Evolutionary conservation across 2,329 filamentous ascomycete genomes (phyloP).

Genomic region (Pseudocercospora vitis): DNA sequence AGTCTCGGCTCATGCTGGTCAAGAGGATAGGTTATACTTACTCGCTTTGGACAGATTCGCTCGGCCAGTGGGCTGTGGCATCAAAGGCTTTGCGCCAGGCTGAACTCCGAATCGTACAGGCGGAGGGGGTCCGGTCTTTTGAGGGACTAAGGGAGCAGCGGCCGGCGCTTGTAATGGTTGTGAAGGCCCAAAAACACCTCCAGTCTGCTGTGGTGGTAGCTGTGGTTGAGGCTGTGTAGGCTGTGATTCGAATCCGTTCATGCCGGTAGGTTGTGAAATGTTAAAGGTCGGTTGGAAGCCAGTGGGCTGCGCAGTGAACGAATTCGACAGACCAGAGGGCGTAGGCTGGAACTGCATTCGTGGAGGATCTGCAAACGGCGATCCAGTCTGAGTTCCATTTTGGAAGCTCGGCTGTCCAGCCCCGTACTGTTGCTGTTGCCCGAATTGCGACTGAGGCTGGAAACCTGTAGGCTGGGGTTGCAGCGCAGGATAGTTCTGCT

Average conservation of each 20-base stretch:
- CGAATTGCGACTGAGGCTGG: slow-evolving; percentile 26
- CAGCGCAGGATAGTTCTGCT: slow-evolving; percentile 36
- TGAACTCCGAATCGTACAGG: slow-evolving; percentile 84
- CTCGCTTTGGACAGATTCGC: slow-evolving; percentile 93
- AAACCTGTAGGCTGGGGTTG: slow-evolving; percentile 61
- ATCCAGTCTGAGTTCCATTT: slow-evolving; percentile 46
- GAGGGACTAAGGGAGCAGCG: slow-evolving; percentile 66
- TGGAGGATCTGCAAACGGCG: slow-evolving; percentile 59
- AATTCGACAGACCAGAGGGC: slow-evolving; percentile 40
- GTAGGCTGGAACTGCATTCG: slow-evolving; percentile 43
- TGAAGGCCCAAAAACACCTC: slow-evolving; percentile 38
- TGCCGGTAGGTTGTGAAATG: slow-evolving; percentile 41
- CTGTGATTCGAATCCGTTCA: slow-evolving; percentile 49
- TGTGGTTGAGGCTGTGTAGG: slow-evolving; percentile 51
- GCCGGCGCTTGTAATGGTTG: slow-evolving; percentile 39
- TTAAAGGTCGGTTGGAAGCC: slow-evolving; percentile 50
- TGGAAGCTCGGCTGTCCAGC: slow-evolving; percentile 43
- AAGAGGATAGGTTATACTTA: slow-evolving; percentile 58
- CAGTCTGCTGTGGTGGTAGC: slow-evolving; percentile 58
- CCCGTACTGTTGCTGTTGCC: slow-evolving; percentile 23
- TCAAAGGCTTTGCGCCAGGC: slow-evolving; percentile 70
- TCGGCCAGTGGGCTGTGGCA: slow-evolving; percentile 82
- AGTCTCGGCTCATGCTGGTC: slow-evolving; percentile 7
- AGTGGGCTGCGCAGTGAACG: slow-evolving; percentile 49
- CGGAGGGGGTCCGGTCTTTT: slow-evolving; percentile 83